These are phyloP conservation scores for Suhomyces sp. DNA, from an alignment of 805 yeast genomes.

Conservation along the genomic window DNA sequence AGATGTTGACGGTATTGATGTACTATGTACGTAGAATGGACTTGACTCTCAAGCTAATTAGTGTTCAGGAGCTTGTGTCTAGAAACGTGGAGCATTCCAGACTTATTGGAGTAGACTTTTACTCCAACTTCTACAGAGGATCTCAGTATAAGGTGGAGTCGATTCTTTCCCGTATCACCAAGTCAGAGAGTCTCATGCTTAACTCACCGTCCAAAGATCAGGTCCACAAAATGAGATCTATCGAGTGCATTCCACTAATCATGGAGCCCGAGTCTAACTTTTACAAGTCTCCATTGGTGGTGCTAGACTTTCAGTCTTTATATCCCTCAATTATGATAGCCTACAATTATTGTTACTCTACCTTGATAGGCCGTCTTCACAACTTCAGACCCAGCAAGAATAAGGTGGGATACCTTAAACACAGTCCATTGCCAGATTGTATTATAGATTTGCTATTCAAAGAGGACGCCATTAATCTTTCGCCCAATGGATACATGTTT, in stretches of 20 bases:
- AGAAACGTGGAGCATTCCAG: constrained; percentile 81
- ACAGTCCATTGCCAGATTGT: constrained; percentile 48
- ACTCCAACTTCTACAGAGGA: constrained; percentile 83
- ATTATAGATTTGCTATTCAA: constrained; percentile 50
- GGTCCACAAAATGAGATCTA: constrained; percentile 79
- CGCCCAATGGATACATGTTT: constrained; percentile 88
- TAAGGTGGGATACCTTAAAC: constrained; percentile 52
- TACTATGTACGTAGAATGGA: constrained; percentile 48
- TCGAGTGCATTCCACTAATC: constrained; percentile 85
- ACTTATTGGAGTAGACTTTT: constrained; percentile 83
- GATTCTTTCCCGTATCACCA: constrained; percentile 67
- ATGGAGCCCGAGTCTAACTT: constrained; percentile 88
- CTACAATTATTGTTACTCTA: constrained; percentile 81
- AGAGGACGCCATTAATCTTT: constrained; percentile 51
- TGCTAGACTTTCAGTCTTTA: constrained; percentile 87
- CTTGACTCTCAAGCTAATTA: constrained; percentile 47
- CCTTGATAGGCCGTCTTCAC: constrained; percentile 60
- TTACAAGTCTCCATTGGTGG: constrained; percentile 86
- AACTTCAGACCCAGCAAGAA: constrained; percentile 49
- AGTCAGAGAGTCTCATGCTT: constrained; percentile 68
- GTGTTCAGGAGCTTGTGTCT: constrained; percentile 61
- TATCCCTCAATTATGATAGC: constrained; percentile 90
- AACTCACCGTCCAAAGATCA: constrained; percentile 77
- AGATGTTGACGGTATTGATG: constrained; percentile 34
- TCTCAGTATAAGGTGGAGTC: constrained; percentile 95